Percentiles rank a stretch among this genome's conserved stretches.
Conservation (phyloP, 23 red algal species). For the Rhodosorus marinus region DNA sequence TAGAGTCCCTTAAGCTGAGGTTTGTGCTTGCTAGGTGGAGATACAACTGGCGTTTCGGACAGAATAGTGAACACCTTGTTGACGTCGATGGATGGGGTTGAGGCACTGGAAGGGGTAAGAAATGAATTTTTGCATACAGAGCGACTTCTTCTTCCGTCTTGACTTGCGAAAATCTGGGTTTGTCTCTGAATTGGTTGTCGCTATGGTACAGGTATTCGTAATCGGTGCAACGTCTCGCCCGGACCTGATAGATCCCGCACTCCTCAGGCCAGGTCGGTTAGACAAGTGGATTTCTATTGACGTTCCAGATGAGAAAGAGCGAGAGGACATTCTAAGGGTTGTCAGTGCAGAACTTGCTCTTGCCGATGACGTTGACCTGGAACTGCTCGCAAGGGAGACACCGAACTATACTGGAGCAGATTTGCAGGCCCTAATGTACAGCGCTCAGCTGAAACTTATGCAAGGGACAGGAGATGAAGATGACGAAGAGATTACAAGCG, state of each 20-base stretch:
- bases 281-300: constrained; percentile 56
- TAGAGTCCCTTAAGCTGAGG: no score
- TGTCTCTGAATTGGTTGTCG: constrained; percentile 37
- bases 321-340: constrained; percentile 3
- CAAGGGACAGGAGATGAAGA: background rate
- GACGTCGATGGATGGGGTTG: constrained; percentile 28
- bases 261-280: constrained; percentile 67
- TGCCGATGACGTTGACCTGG: constrained; percentile 5
- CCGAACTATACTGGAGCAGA: constrained; percentile 28
- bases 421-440: background rate
- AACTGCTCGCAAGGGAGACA: constrained; percentile 8
- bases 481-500: no score
- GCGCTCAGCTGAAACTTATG: constrained; percentile 1
- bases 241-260: constrained; percentile 76
- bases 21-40: no score
- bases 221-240: constrained; percentile 75
- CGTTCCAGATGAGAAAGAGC: constrained; percentile 23
- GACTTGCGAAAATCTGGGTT: no score
- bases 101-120: constrained; percentile 7
- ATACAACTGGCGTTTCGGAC: constrained; percentile 19
- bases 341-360: background rate
- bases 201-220: constrained; percentile 55
- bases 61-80: constrained; percentile 24
- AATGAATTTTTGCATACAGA: no score
- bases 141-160: no score